phyloP scores from a whole-genome alignment of 345 rosid genomes.

The Brassica carinata region DNA sequence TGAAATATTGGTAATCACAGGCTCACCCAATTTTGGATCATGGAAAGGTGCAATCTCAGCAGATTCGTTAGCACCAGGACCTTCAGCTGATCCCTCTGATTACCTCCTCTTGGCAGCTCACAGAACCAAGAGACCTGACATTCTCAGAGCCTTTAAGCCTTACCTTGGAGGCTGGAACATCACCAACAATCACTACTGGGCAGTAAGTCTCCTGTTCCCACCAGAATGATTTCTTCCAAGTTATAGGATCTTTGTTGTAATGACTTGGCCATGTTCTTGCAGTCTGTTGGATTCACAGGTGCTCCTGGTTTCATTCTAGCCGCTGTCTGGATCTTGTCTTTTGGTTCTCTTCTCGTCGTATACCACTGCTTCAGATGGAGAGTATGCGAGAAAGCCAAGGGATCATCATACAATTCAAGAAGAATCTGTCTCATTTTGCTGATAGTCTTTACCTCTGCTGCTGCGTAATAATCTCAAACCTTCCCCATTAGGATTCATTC shows the following conservation, averaged over 20 bases:
- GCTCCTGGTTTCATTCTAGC: conserved; percentile 80
- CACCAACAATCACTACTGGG: conserved; percentile 91
- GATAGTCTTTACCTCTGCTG: conserved; percentile 75
- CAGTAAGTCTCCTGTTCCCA: conserved; percentile 51
- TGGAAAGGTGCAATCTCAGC: conserved; percentile 58
- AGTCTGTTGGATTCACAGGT: conserved; percentile 99
- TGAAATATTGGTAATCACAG: conserved; percentile 35
- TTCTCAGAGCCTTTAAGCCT: conserved; percentile 64
- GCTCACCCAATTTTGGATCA: conserved; percentile 54
- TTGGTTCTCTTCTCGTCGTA: conserved; percentile 73
- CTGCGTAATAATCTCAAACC: conserved; percentile 64
- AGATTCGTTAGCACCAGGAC: conserved; percentile 63
- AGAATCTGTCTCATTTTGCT: conserved; percentile 73
- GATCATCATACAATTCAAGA: conserved; percentile 45
- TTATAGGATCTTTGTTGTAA: conserved; percentile 15
- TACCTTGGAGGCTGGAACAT: conserved; percentile 88
- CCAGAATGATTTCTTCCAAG: background rate
- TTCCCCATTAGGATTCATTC: background rate
- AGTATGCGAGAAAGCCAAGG: conserved; percentile 53
- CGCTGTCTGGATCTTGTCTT: conserved; percentile 72
- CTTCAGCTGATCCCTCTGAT: conserved; percentile 43
- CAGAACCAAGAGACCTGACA: conserved; percentile 87
- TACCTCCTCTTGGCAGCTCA: conserved; percentile 69
- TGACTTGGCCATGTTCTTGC: conserved; percentile 19
- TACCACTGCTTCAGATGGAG: conserved; percentile 73